These are phyloP conservation scores for Fusarium subtropicale DNA, from an alignment of 2,329 filamentous ascomycete genomes.

Conservation along the genomic window DNA sequence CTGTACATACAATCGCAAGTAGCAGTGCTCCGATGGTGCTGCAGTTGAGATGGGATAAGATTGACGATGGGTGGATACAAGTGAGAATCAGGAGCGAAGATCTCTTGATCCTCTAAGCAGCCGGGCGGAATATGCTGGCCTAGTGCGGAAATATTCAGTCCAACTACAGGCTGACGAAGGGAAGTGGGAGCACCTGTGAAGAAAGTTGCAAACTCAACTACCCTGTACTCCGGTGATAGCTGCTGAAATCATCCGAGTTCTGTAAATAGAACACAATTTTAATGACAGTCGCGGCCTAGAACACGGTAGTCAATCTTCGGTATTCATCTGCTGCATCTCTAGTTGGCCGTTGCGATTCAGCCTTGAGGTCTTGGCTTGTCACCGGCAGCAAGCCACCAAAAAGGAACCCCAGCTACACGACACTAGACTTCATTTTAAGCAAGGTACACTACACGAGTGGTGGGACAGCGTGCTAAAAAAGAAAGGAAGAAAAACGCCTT, in stretches of 20 bases:
- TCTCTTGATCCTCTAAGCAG: neutral
- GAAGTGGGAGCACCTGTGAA: neutral
- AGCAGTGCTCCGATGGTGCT: neutral
- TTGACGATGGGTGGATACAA: constrained; percentile 8
- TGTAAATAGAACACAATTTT: constrained; percentile 6
- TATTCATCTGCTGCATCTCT: constrained; percentile 13
- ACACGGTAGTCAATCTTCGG: neutral
- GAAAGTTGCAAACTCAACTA: neutral
- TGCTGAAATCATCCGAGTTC: neutral
- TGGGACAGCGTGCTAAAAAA: neutral
- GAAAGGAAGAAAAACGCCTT: constrained; percentile 7
- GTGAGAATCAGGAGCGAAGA: constrained; percentile 2
- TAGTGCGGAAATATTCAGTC: neutral
- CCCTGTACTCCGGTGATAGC: neutral
- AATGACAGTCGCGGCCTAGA: neutral
- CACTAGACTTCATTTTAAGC: constrained; percentile 5
- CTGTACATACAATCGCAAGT: neutral
- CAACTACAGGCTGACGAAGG: neutral
- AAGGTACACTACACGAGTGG: neutral
- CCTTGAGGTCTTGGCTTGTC: constrained; percentile 21
- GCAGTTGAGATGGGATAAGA: constrained; percentile 1
- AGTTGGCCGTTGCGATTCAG: constrained; percentile 20
- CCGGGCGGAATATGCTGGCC: constrained; percentile 7
- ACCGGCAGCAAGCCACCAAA: constrained; percentile 7
- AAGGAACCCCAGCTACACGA: neutral